These are phyloP conservation scores for Aspergillus haitiensis DNA, from an alignment of 495 filamentous ascomycete genomes.

Conservation along the genomic window DNA sequence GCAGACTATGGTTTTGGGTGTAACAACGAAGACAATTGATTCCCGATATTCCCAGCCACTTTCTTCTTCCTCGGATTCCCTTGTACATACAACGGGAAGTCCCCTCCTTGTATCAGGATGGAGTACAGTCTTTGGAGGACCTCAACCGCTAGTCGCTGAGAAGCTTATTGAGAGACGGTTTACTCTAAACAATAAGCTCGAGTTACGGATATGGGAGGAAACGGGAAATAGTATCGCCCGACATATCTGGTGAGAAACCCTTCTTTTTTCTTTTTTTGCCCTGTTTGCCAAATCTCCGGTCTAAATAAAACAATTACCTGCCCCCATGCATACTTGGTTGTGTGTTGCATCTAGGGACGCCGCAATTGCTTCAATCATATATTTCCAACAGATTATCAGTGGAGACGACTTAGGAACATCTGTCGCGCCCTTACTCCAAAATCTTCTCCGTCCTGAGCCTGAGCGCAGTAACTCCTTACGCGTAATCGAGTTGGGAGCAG, in stretches of 20 bases:
- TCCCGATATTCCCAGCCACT: constrained; percentile 10
- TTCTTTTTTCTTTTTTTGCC: constrained; percentile 15
- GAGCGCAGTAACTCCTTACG: constrained; percentile 40
- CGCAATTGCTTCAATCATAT: constrained; percentile 57
- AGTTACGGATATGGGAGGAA: constrained; percentile 72
- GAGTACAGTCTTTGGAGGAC: constrained; percentile 50
- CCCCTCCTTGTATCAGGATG: constrained; percentile 57
- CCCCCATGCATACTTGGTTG: no score
- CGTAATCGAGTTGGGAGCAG: constrained; percentile 77
- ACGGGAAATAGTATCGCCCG: constrained; percentile 93
- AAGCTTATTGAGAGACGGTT: constrained; percentile 57
- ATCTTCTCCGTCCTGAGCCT: constrained; percentile 27
- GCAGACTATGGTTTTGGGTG: constrained; percentile 31
- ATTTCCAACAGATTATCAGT: constrained; percentile 33
- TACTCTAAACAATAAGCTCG: constrained; percentile 22
- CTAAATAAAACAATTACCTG: constrained; percentile 11
- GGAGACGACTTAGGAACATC: constrained; percentile 15
- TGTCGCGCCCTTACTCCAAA: constrained; percentile 27
- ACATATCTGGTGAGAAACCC: constrained; percentile 76
- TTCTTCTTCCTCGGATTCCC: constrained; percentile 22
- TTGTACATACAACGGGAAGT: constrained; percentile 25
- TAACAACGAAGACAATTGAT: constrained; percentile 19
- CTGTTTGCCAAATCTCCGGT: constrained; percentile 2
- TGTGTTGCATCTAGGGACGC: constrained; percentile 58
- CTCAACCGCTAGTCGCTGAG: constrained; percentile 40